Evolutionary conservation across 768 basidiomycete genomes (phyloP).

Genomic region (Phylloporus sp.): DNA sequence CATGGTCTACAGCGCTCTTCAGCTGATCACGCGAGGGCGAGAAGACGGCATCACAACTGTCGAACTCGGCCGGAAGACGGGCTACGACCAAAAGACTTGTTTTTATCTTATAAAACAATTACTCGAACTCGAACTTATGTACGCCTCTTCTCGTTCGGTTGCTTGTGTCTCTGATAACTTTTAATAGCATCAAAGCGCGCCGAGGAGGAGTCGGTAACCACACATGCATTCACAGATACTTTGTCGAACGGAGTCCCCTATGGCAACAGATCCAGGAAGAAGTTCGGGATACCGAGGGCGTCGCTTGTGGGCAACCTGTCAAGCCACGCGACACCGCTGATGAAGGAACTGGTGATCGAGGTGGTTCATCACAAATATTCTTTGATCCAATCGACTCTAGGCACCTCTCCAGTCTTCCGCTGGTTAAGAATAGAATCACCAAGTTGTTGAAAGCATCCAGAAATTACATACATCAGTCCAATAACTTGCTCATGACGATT

Average conservation of each 20-base stretch:
- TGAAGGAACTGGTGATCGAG: constrained; percentile 22
- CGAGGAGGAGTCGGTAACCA: constrained; percentile 74
- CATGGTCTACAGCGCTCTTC: constrained; percentile 81
- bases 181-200: constrained; percentile 65
- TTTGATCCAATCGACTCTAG: constrained; percentile 77
- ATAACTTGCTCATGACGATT: constrained; percentile 73
- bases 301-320: constrained; percentile 8
- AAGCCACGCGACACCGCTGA: constrained; percentile 13
- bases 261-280: constrained; percentile 77
- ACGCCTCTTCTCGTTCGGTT: constrained; percentile 24
- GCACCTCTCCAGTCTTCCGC: constrained; percentile 69
- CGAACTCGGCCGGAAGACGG: constrained; percentile 69
- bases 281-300: constrained; percentile 33
- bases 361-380: constrained; percentile 32
- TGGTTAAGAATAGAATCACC: constrained; percentile 67
- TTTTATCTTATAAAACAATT: constrained; percentile 82
- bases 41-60: constrained; percentile 76
- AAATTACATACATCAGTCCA: constrained; percentile 66
- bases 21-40: constrained; percentile 78
- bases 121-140: constrained; percentile 71
- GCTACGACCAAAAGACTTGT: constrained; percentile 86
- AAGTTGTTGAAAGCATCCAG: constrained; percentile 69
- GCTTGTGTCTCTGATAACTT: not conserved
- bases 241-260: constrained; percentile 68
- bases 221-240: constrained; percentile 79